Evolutionary conservation across 768 basidiomycete genomes (phyloP), one percentile per base, ranked within the genome.

Genomic region (Amanita rubescens): DNA sequence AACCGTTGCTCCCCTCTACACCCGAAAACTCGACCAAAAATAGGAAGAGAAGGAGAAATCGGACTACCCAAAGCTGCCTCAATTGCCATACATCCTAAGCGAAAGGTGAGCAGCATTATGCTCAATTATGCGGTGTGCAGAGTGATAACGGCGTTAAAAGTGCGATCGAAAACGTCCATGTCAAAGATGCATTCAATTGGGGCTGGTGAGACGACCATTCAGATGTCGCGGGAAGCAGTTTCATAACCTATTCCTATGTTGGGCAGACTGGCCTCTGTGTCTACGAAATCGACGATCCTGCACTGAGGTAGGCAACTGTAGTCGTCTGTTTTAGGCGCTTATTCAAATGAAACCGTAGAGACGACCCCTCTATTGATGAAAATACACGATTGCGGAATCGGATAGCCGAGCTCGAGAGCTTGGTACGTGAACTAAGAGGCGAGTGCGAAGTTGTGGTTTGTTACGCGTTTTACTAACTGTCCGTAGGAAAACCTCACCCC

Each of bases 21-120:
- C 63, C 73, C 72, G 68, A 63, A 64, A 63, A 59, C 68, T 69
- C 67, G 62, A 67, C 73, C 73, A 71, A 73, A 74, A 74, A 71
- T 71, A 79, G 88, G 70, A 92, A 87, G 67, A 78, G 91, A 62
- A 84, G 92, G 65, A 80, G 93, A 63, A 95, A 95, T 72, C 78
- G 93, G 64, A 94, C 92, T 44, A 94, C 91, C 2, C 88, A 94
- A 73, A 90, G 87, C 65, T 87, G 84, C 64, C 71, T 85, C 56
- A 90, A 90, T 63, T 95, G 93, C 72, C 93, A 95, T 70, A 93
- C 91, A 42, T 93, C 92, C 51, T n/a, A 95, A 95, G 72, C 75
- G 93, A 61, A 94, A 94, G 79, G 91, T 91, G 57, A 52, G 76
- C 58, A 47, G 19, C 52, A 52, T 56, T 19, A 56, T n/a, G 19